Evolutionary conservation across 176 grass and related monocot genomes (phyloP).

Genomic region (Stipa capillata): DNA sequence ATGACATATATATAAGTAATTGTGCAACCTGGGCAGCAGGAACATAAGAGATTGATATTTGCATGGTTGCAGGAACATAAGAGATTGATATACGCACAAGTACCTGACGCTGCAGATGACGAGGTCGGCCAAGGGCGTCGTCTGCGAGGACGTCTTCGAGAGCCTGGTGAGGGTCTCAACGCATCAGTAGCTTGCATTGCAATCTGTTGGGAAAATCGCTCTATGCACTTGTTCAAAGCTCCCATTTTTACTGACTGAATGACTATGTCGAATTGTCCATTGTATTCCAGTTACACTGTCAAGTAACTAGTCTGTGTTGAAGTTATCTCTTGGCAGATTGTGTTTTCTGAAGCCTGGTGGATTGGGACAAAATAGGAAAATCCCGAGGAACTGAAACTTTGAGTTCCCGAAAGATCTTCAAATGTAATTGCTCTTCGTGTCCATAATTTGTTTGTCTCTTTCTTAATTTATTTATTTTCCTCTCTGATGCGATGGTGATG

Average conservation of each 20-base stretch:
- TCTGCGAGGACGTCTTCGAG: conserved; percentile 88
- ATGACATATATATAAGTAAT: too few relatives aligned
- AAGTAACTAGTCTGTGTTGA: background rate
- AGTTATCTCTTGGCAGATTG: conserved; percentile 56
- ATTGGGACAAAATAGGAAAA: conserved; percentile 77
- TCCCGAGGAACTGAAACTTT: conserved; percentile 62
- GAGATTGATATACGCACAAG: too few relatives aligned
- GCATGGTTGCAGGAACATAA: too few relatives aligned
- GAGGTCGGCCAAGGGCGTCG: conserved; percentile 69
- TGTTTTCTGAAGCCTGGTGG: conserved; percentile 91
- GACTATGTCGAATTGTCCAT: background rate
- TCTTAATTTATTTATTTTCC: background rate
- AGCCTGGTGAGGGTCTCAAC: conserved; percentile 49
- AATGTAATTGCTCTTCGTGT: conserved; percentile 29
- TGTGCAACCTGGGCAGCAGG: too few relatives aligned
- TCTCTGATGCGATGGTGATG: background rate
- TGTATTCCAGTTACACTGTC: background rate
- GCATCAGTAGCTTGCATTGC: background rate
- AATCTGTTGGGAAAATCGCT: background rate
- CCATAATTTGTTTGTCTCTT: background rate
- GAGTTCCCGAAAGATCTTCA: conserved; percentile 59
- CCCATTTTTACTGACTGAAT: background rate
- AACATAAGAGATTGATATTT: too few relatives aligned
- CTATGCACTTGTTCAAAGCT: background rate
- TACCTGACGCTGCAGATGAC: conserved; percentile 91